Base-by-base conservation (phyloP, 371 early-diverging fungal species). In the Choanephora cucurbitarum region DNA sequence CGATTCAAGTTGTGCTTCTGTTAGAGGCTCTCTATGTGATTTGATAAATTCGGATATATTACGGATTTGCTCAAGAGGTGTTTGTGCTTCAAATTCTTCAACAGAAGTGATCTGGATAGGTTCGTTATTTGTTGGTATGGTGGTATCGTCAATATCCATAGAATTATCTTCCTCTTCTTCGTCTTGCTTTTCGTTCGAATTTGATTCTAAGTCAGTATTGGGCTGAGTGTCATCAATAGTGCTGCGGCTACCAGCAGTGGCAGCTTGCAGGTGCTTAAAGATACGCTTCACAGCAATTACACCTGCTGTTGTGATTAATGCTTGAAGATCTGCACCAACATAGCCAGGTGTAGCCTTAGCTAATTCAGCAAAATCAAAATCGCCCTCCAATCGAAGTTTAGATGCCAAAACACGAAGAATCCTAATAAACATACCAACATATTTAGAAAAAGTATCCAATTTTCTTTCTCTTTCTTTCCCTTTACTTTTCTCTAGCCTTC, bases 281-380 rank as follows among this genome's bases (percentile, higher is more conserved):
- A 99, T 93, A 55, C 99, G 87, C 69, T 92, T 85, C 45, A 98
- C 88, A 24, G 99, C 96, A 68, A 94, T 82, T 58, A 97, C 84
- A 45, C 99, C 99, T 1, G 99, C 99, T n/a, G 98, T 95, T 0
- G 95, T 85, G 3, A 95, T 94, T 45, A 99, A 77, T 1, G 98
- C 96, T 37, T 93, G 94, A 48, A 99, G 79, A 81, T 99, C 99
- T 6, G 98, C 98, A 40, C 99, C 99, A 3, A 99, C 99, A 77
- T 95, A 99, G 9, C 99, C 99, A 18, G 99, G 99, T 0, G 98
- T 97, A 59, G 92, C 80, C 58, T 92, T 91, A 14, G 99, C 96
- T 18, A 99, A 84, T 44, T 83, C 81, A 22, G 81, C 76, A 61
- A 95, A 90, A 69, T 98, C 95, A 62, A 99, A 85, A 49, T 89